phyloP scores from a whole-genome alignment of 345 rosid species.

The Eucalyptus tenuipes region DNA sequence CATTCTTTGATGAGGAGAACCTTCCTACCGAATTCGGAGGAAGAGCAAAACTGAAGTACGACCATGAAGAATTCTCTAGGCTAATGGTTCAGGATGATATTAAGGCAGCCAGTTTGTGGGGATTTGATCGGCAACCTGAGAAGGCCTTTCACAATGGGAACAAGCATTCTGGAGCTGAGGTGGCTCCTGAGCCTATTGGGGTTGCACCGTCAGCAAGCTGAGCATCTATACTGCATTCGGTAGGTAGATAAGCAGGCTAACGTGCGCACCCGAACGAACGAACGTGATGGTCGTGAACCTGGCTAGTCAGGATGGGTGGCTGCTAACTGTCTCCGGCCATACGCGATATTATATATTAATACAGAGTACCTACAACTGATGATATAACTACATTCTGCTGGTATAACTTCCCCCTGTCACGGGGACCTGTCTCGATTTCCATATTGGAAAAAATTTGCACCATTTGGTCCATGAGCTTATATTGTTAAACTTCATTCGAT shows the following conservation, averaged over 20 bases:
- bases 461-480: not conserved
- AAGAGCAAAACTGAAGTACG: conserved; percentile 51
- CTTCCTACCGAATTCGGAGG: conserved; percentile 90
- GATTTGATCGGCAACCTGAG: conserved; percentile 27
- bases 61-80: conserved; percentile 78
- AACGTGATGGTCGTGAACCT: not conserved
- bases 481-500: not conserved
- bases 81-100: conserved; percentile 63
- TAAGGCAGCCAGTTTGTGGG: conserved; percentile 57
- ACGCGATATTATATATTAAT: not conserved
- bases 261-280: not conserved
- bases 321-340: not conserved
- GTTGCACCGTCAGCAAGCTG: conserved; percentile 21
- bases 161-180: conserved; percentile 40
- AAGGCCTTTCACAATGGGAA: not conserved
- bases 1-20: conserved; percentile 67
- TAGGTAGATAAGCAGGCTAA: not conserved
- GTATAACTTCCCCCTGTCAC: not conserved
- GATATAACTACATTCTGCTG: not conserved
- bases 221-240: not conserved
- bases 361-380: not conserved
- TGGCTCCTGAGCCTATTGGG: conserved; percentile 39
- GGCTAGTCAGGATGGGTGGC: not conserved
- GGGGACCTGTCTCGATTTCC: not conserved
- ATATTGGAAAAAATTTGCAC: not conserved